A percentile compares a stretch with the other conserved stretches of the same genome.
Evolutionary conservation across 2,329 filamentous ascomycete species (phyloP).

Genomic region (Colletotrichum eleusines): DNA sequence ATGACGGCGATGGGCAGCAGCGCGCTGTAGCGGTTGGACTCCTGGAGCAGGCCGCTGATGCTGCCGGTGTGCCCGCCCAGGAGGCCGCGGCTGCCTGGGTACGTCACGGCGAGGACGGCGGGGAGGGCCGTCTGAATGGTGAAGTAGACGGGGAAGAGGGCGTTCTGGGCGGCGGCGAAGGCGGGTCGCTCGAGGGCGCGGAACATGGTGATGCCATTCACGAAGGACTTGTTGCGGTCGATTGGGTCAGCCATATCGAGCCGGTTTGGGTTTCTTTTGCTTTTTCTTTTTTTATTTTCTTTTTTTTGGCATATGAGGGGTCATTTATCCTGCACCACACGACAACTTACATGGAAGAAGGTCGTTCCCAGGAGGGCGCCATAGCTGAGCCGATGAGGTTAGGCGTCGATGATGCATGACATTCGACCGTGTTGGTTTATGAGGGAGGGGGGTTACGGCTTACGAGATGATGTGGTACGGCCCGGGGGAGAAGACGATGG

Average conservation of each 20-base stretch:
- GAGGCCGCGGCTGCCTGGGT: constrained; percentile 70
- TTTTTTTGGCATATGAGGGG: neutral
- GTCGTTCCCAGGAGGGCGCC: constrained; percentile 88
- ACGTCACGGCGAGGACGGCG: constrained; percentile 80
- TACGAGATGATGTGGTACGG: constrained; percentile 84
- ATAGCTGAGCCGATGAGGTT: constrained; percentile 68
- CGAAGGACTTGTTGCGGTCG: constrained; percentile 71
- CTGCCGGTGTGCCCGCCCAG: constrained; percentile 60
- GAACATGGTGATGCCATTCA: constrained; percentile 81
- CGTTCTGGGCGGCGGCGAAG: constrained; percentile 84
- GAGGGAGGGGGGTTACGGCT: constrained; percentile 37
- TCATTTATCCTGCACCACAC: neutral
- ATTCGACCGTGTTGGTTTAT: constrained; percentile 20
- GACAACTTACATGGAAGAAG: constrained; percentile 79
- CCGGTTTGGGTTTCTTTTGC: too few relatives aligned
- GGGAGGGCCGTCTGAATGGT: constrained; percentile 83
- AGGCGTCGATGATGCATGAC: constrained; percentile 18
- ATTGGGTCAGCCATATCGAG: constrained; percentile 1
- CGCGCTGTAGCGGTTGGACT: constrained; percentile 72
- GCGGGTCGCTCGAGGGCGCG: constrained; percentile 80
- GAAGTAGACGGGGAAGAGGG: constrained; percentile 91
- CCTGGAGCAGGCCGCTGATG: constrained; percentile 68
- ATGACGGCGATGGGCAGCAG: constrained; percentile 77
- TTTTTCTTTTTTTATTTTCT: neutral
- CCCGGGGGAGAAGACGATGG: constrained; percentile 71